Conservation (phyloP, 2,329 filamentous ascomycete genomes). For the Neonectria ditissima region DNA sequence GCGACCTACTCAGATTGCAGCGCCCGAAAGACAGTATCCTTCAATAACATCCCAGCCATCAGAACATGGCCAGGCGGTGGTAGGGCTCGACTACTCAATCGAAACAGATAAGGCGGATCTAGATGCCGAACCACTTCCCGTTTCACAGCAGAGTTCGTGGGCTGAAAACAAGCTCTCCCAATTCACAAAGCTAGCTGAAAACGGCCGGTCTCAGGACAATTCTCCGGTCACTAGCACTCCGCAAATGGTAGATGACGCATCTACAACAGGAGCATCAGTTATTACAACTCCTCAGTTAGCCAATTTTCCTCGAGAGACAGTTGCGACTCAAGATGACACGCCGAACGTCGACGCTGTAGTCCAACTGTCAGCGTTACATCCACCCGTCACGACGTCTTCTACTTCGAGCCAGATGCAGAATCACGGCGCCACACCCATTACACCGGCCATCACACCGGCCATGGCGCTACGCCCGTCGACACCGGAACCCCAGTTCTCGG, state of each 20-base stretch:
- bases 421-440: background rate
- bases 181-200: conserved; percentile 25
- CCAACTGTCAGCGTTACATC: conserved; percentile 3
- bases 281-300: conserved; percentile 41
- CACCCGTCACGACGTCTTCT: conserved; percentile 8
- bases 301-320: conserved; percentile 7
- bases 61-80: background rate
- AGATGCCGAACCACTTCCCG: conserved; percentile 19
- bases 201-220: background rate
- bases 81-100: background rate
- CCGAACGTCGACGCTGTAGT: conserved; percentile 1
- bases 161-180: conserved; percentile 37
- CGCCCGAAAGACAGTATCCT: background rate
- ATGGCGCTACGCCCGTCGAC: conserved; percentile 48
- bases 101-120: background rate
- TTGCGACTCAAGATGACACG: background rate
- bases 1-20: no score
- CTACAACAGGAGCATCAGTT: conserved; percentile 11
- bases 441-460: conserved; percentile 11
- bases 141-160: conserved; percentile 46
- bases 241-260: conserved; percentile 6
- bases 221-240: background rate
- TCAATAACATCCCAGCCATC: background rate
- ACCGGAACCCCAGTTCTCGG: conserved; percentile 60
- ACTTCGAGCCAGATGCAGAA: conserved; percentile 21